Base-by-base conservation (phyloP, 2,329 filamentous ascomycete genomes). In the Clarireedia hainanense region DNA sequence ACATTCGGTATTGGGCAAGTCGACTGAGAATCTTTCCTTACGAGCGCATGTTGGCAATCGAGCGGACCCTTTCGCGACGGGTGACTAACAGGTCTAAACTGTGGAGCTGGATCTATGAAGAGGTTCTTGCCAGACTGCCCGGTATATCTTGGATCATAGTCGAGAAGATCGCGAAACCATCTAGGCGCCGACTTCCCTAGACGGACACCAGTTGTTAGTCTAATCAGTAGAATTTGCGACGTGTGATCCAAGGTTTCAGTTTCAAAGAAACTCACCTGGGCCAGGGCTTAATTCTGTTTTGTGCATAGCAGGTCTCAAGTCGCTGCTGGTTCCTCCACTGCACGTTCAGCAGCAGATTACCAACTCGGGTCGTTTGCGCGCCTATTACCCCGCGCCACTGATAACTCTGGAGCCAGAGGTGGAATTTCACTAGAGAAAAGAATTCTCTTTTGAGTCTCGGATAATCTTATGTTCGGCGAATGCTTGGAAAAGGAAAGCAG, bases 21-120 rank as follows among this genome's bases (percentile, higher is more conserved):
- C 53, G 78, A 81, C 67, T 85, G 81, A 47, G 74, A 72, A 20
- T 70, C 59, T 65, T 88, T 86, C 47, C 72, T 72, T 46, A 76
- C 73, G 65, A 86, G 82, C 27, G 73, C 70, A 71, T 89, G 85
- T 52, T 72, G 74, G 68, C 84, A 87, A 59, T 77, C 78, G 36
- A 51, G 48, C 64, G 68, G 47, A 63, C 70, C 65, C 24, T 63
- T 67, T n/a, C 69, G 68, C 17, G 61, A 57, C 34, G 61, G 58
- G 6, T 57, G 47, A 39, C 58, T 57, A 23, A 56, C 58, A 5
- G 68, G 67, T 56, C 68, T 65, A 55, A 76, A 79, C n/a, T 76
- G 74, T 6, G 79, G 80, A 46, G 83, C 79, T 24, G 78, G 70
- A 58, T 82, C 76, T 43, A 78, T 76, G 47, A 88, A 76, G 50